Evolutionary conservation across 225 moss, liverwort and hornwort species (phyloP).

Genomic region (Bryum argenteum): DNA sequence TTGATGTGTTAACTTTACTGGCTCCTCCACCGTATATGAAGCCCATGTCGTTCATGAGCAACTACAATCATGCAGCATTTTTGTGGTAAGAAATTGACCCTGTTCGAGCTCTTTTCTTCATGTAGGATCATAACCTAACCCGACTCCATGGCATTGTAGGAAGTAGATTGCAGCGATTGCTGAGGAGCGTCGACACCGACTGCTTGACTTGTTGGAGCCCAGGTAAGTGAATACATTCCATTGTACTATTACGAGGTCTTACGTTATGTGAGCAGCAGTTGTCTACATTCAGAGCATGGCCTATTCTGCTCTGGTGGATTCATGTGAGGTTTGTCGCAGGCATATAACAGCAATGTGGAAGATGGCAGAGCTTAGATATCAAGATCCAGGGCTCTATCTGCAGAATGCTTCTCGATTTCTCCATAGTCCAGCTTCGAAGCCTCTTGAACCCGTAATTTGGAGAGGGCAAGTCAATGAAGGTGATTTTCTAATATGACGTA

Average conservation of each 20-base stretch:
- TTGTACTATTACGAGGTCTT: conserved; percentile 10
- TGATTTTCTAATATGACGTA: conserved; percentile 35
- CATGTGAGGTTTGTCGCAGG: conserved; percentile 47
- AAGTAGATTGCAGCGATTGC: conserved; percentile 98
- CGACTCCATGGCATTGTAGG: conserved; percentile 54
- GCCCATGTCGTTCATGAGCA: conserved; percentile 50
- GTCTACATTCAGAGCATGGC: conserved; percentile 1
- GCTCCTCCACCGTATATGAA: conserved; percentile 83
- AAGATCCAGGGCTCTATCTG: conserved; percentile 66
- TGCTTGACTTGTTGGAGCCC: conserved; percentile 81
- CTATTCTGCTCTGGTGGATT: conserved; percentile 5
- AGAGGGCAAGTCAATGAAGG: conserved; percentile 81
- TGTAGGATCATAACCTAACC: not conserved
- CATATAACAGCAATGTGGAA: conserved; percentile 95
- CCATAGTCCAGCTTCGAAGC: conserved; percentile 40
- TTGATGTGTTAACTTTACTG: conserved; percentile 80
- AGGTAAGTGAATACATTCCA: too few relatives aligned
- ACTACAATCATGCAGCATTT: conserved; percentile 90
- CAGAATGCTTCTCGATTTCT: conserved; percentile 72
- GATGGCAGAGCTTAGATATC: conserved; percentile 74
- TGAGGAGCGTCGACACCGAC: conserved; percentile 86
- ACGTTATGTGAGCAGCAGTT: not conserved
- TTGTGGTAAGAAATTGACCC: conserved; percentile 65
- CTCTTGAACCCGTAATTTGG: conserved; percentile 66
- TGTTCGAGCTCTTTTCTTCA: not conserved